Conservation (phyloP, 2,329 filamentous ascomycete genomes). For the Fusarium staphyleae region DNA sequence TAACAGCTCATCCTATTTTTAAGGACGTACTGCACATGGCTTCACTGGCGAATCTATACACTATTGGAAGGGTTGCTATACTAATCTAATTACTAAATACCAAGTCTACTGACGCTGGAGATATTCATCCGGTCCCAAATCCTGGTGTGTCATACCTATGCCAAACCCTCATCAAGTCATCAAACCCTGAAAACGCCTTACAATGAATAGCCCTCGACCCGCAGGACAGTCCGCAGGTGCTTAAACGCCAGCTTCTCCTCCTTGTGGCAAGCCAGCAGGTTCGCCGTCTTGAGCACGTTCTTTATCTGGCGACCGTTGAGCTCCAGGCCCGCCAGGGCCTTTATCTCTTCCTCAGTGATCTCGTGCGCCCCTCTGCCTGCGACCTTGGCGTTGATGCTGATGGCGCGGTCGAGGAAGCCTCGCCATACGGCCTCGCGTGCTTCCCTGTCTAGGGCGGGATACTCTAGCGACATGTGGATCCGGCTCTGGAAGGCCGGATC, state of each 20-base stretch:
- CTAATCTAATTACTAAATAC: neutral
- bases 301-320: conserved; percentile 61
- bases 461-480: conserved; percentile 58
- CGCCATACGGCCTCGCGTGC: conserved; percentile 51
- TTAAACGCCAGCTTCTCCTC: conserved; percentile 40
- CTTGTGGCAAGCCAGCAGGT: conserved; percentile 44
- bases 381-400: conserved; percentile 23
- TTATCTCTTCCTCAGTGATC: conserved; percentile 42
- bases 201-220: conserved; percentile 41
- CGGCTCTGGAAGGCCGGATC: conserved; percentile 57
- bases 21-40: too few relatives aligned
- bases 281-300: conserved; percentile 53
- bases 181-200: conserved; percentile 15
- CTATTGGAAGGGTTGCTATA: neutral
- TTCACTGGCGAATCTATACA: too few relatives aligned
- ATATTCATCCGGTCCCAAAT: neutral
- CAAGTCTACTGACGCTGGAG: neutral
- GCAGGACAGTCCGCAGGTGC: conserved; percentile 45
- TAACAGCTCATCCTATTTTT: too few relatives aligned
- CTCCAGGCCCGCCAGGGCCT: conserved; percentile 49
- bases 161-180: neutral
- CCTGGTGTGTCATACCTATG: neutral
- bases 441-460: conserved; percentile 49
- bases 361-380: conserved; percentile 43
- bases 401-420: conserved; percentile 49